Conservation (phyloP, 768 basidiomycete genomes). For the Lepiota venenata region DNA sequence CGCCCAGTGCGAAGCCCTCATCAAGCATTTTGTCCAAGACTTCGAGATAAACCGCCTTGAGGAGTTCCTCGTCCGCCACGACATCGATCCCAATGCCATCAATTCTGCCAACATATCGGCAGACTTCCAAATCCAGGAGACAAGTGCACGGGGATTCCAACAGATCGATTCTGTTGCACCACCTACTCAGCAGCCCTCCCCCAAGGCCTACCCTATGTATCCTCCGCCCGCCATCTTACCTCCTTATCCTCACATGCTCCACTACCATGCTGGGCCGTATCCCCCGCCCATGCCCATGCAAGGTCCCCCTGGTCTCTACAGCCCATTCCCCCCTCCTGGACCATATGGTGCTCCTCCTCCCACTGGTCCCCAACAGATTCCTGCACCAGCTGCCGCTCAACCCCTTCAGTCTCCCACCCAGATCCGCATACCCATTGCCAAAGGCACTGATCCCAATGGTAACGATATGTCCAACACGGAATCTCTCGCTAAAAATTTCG, state of each 20-base stretch:
- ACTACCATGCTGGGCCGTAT: conserved; percentile 21
- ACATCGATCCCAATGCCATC: conserved; percentile 47
- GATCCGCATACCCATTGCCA: conserved; percentile 27
- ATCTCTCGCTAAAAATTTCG: conserved; percentile 76
- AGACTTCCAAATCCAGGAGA: conserved; percentile 31
- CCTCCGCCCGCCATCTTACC: conserved; percentile 30
- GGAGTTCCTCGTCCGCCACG: conserved; percentile 59
- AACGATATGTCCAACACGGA: conserved; percentile 77
- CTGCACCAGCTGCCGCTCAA: conserved; percentile 10
- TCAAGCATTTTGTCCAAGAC: conserved; percentile 67
- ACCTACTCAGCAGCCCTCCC: conserved; percentile 20
- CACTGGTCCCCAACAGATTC: conserved; percentile 17
- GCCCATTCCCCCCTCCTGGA: conserved; percentile 39
- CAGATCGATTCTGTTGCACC: conserved; percentile 23
- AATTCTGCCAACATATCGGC: conserved; percentile 22
- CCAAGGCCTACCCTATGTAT: conserved; percentile 35
- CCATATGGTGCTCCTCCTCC: conserved; percentile 21
- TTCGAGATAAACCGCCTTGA: conserved; percentile 69
- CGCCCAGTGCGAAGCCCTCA: conserved; percentile 71
- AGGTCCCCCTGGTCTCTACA: conserved; percentile 41
- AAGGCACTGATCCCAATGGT: conserved; percentile 75
- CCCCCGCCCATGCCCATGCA: conserved; percentile 30
- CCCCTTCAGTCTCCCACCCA: not conserved
- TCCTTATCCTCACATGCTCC: conserved; percentile 39
- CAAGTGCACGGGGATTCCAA: conserved; percentile 26